Base-by-base conservation (phyloP, 768 basidiomycete genomes). In the Exidia glandulosa region DNA sequence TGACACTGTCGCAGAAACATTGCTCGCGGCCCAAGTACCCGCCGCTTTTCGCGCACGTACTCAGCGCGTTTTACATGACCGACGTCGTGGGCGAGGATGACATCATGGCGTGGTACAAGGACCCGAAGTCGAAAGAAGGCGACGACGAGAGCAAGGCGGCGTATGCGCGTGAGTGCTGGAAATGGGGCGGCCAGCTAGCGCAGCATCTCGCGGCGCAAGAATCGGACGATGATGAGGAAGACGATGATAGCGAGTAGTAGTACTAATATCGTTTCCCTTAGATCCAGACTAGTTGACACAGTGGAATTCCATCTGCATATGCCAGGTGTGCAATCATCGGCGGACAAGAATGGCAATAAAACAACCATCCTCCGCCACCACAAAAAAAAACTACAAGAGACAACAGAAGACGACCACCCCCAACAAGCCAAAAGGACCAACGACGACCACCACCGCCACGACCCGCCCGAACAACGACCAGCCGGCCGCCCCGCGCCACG, bases 1-100 rank as follows among this genome's bases (percentile, higher is more conserved):
- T n/a, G n/a, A 32, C 23, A 63, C 14, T 36, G 12, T 34, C 4
- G 23, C 3, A 90, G 88, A 77, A 72, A 54, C 82, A 86, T 68
- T 90, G 87, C 61, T 82, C 85, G 56, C 67, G 45, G 13, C 88
- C 82, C 25, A 76, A 75, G 62, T 84, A 87, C 60, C 71, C 83
- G 66, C 77, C 82, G 19, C 75, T 92, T 60, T 98, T 96, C 71
- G 89, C 88, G 3, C 84, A 89, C 66, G 81, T 95, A 59, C 81
- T 98, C 27, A 87, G 87, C 32, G 86, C 86, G 2, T 75, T 94
- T 14, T 99, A 97, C 71, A 89, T 95, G 68, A 79, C 80, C n/a
- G 95, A 99, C 69, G 81, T 96, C 50, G 85, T 96, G 2, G 89
- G 90, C 56, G 93, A 94, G 66, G 88, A 91, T 57, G 87, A 92